phyloP scores from a whole-genome alignment of 1,284 basidiomycete species.

The Chalciporus sp. region DNA sequence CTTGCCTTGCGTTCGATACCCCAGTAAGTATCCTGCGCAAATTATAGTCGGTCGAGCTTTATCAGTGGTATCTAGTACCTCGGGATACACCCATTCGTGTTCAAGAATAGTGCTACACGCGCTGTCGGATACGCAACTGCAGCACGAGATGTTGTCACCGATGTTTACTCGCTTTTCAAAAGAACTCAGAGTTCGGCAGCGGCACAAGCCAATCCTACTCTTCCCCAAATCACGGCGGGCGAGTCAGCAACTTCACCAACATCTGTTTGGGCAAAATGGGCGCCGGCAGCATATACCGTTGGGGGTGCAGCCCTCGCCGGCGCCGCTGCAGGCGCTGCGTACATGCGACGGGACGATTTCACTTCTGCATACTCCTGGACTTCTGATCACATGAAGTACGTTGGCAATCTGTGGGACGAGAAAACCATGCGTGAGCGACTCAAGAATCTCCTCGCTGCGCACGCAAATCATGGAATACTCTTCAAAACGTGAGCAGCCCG shows the following conservation, averaged over 20 bases:
- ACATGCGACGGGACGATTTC: slow-evolving; percentile 76
- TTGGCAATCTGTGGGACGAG: slow-evolving; percentile 87
- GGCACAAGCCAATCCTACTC: slow-evolving; percentile 31
- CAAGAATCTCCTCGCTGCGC: slow-evolving; percentile 60
- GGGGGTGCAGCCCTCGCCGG: slow-evolving; percentile 77
- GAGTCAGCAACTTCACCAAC: slow-evolving; percentile 24
- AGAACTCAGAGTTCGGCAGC: slow-evolving; percentile 43
- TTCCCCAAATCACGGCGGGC: slow-evolving; percentile 27
- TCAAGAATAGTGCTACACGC: slow-evolving; percentile 84
- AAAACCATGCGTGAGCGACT: slow-evolving; percentile 64
- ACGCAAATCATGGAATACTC: slow-evolving; percentile 60
- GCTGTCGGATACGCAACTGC: slow-evolving; percentile 73
- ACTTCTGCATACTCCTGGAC: slow-evolving; percentile 76
- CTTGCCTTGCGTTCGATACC: slow-evolving; percentile 87
- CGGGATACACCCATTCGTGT: slow-evolving; percentile 83
- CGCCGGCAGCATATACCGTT: slow-evolving; percentile 63
- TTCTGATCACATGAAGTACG: slow-evolving; percentile 89
- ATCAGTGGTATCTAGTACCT: slow-evolving; percentile 59
- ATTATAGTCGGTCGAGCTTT: not conserved
- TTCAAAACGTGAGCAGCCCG: slow-evolving; percentile 70
- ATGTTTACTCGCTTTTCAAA: slow-evolving; percentile 52
- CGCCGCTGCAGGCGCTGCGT: slow-evolving; percentile 84
- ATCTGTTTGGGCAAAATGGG: slow-evolving; percentile 60
- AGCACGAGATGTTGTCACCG: slow-evolving; percentile 61
- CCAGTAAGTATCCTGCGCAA: slow-evolving; percentile 59